Evolutionary conservation across 2,329 filamentous ascomycete species (phyloP), one percentile per base, ranked within the genome.

Genomic region (Aspergillus fijiensis): DNA sequence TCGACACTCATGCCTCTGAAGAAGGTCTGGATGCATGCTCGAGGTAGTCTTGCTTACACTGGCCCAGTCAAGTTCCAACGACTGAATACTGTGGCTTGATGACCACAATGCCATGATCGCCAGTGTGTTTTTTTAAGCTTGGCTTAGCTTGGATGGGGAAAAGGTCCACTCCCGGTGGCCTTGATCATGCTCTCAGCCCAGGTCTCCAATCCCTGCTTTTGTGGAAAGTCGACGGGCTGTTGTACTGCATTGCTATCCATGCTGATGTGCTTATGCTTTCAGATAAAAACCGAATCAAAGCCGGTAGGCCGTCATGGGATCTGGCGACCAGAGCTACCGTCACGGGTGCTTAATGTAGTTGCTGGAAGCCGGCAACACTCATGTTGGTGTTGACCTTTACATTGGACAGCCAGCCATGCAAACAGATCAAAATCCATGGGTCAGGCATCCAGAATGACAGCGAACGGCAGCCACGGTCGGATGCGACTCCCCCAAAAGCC

Each of bases 381-480:
- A 19, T 1, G 19, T 19, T 55, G 39, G 48, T 48, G 25, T 11
- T 16, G 39, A 10, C n/a, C n/a, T 12, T 1, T 11, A n/a, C 7
- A 14, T 25, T 27, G 14, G 33, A 33, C 14, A n/a, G 2, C 16
- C 52, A 33, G 27, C 42, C 42, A 35, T 55, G 53, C 53, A 55
- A 55, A 55, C 53, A 55, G 11, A n/a, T 29, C 53, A 49, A 55
- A 55, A 23, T n/a, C 29, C 25, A 48, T 21, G 42, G 29, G 25
- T 19, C 39, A 45, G 25, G 42, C 42, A 45, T 29, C 39, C 39
- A 19, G 2, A 16, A 29, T 31, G 52, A 31, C 42, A 33, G 31
- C 16, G n/a, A 35, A 49, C 45, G 53, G 53, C 53, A 55, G 42
- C 53, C 53, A 55, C 53, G 42, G 23, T 33, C 45, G 19, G 53